These are phyloP conservation scores for Puccinia polysora DNA, from an alignment of 1,284 basidiomycete species.

Conservation along the genomic window DNA sequence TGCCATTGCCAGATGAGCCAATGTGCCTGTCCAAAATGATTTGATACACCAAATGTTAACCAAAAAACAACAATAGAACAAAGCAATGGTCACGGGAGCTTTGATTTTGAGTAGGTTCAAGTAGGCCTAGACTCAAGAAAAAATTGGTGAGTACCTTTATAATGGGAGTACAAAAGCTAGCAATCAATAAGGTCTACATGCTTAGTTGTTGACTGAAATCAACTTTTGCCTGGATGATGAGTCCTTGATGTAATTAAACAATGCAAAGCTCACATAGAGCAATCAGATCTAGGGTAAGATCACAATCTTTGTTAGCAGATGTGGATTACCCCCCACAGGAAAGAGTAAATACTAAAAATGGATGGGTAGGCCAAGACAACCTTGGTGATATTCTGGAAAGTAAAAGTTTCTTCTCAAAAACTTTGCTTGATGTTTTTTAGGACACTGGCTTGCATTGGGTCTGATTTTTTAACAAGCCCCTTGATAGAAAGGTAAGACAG, in stretches of 20 bases:
- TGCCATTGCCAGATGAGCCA: no score
- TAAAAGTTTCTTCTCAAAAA: slow-evolving; percentile 98
- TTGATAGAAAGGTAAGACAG: slow-evolving; percentile 74
- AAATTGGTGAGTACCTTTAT: background rate
- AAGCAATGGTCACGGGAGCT: no score
- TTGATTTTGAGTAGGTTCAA: slow-evolving; percentile 88
- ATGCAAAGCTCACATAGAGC: slow-evolving; percentile 97
- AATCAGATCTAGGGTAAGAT: slow-evolving; percentile 55
- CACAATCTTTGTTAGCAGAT: slow-evolving; percentile 54
- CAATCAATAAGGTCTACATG: background rate
- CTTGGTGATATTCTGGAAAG: slow-evolving; percentile 88
- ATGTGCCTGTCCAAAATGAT: no score
- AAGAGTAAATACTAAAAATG: slow-evolving; percentile 18
- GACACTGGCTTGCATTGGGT: slow-evolving; percentile 85
- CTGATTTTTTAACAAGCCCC: slow-evolving; percentile 73
- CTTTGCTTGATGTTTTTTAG: slow-evolving; percentile 91
- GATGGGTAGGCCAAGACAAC: slow-evolving; percentile 67
- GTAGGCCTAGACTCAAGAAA: slow-evolving; percentile 62
- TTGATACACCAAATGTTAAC: no score
- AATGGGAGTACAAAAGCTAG: background rate
- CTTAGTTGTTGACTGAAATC: slow-evolving; percentile 14
- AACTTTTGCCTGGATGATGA: slow-evolving; percentile 40
- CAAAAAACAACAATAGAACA: no score
- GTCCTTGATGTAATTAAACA: slow-evolving; percentile 73
- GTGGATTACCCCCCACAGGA: no score